These are phyloP conservation scores for Speleostelium caveatum DNA, from an alignment of 78 protist species.

Conservation along the genomic window DNA sequence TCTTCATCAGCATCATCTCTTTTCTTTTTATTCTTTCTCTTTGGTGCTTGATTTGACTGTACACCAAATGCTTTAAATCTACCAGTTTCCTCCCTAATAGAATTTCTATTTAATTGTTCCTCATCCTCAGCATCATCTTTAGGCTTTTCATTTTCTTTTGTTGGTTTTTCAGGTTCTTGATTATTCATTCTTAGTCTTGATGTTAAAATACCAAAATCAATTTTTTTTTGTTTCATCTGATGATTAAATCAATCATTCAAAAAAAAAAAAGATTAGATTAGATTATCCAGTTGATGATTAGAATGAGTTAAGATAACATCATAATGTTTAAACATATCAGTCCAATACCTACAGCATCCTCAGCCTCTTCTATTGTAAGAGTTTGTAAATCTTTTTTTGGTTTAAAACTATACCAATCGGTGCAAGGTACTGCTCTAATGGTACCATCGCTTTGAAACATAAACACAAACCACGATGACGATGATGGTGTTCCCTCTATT, in stretches of 20 bases:
- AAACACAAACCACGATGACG: conserved; percentile 41
- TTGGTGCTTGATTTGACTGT: too few species aligned
- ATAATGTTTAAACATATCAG: too few species aligned
- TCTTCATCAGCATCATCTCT: background rate
- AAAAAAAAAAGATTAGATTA: too few species aligned
- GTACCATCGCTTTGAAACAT: conserved; percentile 68
- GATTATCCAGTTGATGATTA: too few species aligned
- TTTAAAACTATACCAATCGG: conserved; percentile 76
- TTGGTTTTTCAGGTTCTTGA: background rate
- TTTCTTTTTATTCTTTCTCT: background rate
- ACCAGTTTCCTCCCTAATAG: too few species aligned
- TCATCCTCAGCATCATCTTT: conserved; percentile 7
- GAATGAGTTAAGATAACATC: too few species aligned
- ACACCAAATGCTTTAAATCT: too few species aligned
- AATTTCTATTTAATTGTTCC: too few species aligned
- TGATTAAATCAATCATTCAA: too few species aligned
- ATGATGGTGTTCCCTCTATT: conserved; percentile 64
- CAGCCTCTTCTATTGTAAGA: conserved; percentile 66
- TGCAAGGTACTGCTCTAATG: conserved; percentile 65
- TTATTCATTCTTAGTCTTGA: background rate
- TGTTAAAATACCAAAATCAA: conserved; percentile 33
- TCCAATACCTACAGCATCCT: conserved; percentile 45
- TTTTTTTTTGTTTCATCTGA: conserved; percentile 45
- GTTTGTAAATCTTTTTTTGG: conserved; percentile 41
- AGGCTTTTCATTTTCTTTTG: background rate